These are phyloP conservation scores for Coemansia reversa DNA, from an alignment of 192 early-diverging fungal genomes.

Conservation along the genomic window DNA sequence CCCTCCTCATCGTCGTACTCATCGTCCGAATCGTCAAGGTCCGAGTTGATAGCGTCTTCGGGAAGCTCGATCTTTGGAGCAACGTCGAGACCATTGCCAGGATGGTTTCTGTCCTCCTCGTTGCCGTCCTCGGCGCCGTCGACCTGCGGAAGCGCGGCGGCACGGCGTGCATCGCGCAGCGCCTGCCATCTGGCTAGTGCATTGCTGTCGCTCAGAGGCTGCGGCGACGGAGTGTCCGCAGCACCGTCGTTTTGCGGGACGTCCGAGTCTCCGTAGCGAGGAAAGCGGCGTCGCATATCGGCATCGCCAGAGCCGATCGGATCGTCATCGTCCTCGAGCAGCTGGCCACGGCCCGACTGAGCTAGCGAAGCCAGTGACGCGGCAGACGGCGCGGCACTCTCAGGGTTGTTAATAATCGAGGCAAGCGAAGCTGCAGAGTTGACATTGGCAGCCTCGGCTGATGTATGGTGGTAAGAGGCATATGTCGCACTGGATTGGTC, in stretches of 20 bases:
- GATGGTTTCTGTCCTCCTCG: conserved; percentile 46
- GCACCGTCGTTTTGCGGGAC: conserved; percentile 66
- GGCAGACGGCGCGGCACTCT: conserved; percentile 45
- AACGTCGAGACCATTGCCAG: neutral
- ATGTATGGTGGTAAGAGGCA: conserved; percentile 7
- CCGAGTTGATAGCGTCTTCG: conserved; percentile 69
- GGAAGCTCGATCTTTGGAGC: conserved; percentile 22
- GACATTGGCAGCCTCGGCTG: conserved; percentile 18
- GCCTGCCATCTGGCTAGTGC: conserved; percentile 32
- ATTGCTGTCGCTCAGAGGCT: neutral
- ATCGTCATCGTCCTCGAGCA: conserved; percentile 46
- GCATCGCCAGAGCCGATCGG: conserved; percentile 11
- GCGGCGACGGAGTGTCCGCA: conserved; percentile 25
- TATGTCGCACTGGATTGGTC: conserved; percentile 4
- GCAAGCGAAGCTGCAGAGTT: conserved; percentile 54
- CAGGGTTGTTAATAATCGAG: conserved; percentile 52
- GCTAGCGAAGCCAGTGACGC: conserved; percentile 55
- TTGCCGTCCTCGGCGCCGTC: conserved; percentile 45
- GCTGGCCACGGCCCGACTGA: conserved; percentile 45
- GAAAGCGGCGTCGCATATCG: conserved; percentile 10
- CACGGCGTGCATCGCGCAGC: conserved; percentile 19
- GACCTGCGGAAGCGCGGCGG: conserved; percentile 23
- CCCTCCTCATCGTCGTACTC: conserved; percentile 59
- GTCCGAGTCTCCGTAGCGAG: conserved; percentile 19
- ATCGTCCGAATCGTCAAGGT: conserved; percentile 76